Evolutionary conservation across 768 basidiomycete species (phyloP), one percentile per base, ranked within the genome.

Genomic region (Coprinopsis sp.): DNA sequence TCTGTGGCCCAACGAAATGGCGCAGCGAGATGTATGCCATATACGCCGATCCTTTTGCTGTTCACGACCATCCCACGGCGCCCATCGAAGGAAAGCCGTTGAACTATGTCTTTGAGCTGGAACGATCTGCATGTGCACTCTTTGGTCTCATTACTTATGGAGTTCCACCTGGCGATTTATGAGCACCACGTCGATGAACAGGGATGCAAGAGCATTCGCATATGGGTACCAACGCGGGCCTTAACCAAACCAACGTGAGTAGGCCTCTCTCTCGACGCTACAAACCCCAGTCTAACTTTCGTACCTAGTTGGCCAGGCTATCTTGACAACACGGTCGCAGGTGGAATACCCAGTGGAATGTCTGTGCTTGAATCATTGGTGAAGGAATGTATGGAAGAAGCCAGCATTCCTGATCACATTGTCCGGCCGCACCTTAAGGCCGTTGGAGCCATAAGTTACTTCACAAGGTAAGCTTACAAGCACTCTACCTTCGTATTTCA

Each of bases 321-420:
- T 54, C 74, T 96, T 14, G 95, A 98, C 58, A 97, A 98, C 63
- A 84, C 79, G 28, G 88, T 89, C 3, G 93, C 93, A 3, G 95
- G 95, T 0, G 95, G 95, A 2, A 93, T 95, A 25, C 81, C 91
- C 0, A 80, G 84, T 16, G 90, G 92, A 1, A 82, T 85, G 68
- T 59, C 75, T 0, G 64, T 78, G 3, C 78, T 88, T 38, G 85
- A 92, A 38, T 76, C 82, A 2, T 68, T 97, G 34, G 75, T 94
- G 29, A 96, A 95, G 60, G 95, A 97, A 63, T 86, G 89, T 45
- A 84, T 81, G 74, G 95, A 98, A 59, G 95, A 99, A 63, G 95
- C 93, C 2, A 91, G 84, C 54, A 71, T 97, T 19, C 70, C 73
- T 3, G 82, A 82, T 42, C 63, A 70, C n/a, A 60, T 91, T 36